phyloP scores from a whole-genome alignment of 2,329 filamentous ascomycete species.

The Beauveria brongniartii region DNA sequence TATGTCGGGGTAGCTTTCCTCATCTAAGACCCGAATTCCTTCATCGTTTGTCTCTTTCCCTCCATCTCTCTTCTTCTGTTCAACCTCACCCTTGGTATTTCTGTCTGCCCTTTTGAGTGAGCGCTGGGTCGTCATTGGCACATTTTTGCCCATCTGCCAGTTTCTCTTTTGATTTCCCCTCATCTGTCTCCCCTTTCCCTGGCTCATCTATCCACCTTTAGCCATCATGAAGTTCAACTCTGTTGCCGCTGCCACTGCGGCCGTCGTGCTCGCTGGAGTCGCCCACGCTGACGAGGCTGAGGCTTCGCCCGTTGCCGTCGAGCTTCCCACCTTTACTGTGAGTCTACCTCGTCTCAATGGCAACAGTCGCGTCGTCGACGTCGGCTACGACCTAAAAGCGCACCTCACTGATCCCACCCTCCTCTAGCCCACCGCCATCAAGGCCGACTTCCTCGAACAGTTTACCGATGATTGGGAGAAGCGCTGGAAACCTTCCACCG shows the following conservation, averaged over 20 bases:
- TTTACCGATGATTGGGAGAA: slow-evolving; percentile 95
- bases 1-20: slow-evolving; percentile 8
- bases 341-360: slow-evolving; percentile 30
- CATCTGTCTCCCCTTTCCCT: slow-evolving; percentile 3
- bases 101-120: background rate
- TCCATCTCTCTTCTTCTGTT: background rate
- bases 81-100: slow-evolving; percentile 5
- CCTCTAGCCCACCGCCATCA: slow-evolving; percentile 70
- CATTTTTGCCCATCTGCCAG: slow-evolving; percentile 2
- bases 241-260: slow-evolving; percentile 67
- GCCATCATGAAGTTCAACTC: slow-evolving; percentile 77
- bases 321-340: slow-evolving; percentile 82
- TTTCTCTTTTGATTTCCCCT: slow-evolving; percentile 20
- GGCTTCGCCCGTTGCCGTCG: slow-evolving; percentile 50
- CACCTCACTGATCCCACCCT: slow-evolving; percentile 17
- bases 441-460: slow-evolving; percentile 95
- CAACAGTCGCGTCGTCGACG: background rate
- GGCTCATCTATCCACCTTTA: background rate
- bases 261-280: slow-evolving; percentile 61
- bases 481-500: slow-evolving; percentile 89
- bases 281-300: slow-evolving; percentile 62
- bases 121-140: slow-evolving; percentile 8
- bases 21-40: slow-evolving; percentile 1
- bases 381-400: background rate
- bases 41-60: background rate